Evolutionary conservation across 1,139 yeast species (phyloP).

Genomic region (Magnusiomyces ingens): DNA sequence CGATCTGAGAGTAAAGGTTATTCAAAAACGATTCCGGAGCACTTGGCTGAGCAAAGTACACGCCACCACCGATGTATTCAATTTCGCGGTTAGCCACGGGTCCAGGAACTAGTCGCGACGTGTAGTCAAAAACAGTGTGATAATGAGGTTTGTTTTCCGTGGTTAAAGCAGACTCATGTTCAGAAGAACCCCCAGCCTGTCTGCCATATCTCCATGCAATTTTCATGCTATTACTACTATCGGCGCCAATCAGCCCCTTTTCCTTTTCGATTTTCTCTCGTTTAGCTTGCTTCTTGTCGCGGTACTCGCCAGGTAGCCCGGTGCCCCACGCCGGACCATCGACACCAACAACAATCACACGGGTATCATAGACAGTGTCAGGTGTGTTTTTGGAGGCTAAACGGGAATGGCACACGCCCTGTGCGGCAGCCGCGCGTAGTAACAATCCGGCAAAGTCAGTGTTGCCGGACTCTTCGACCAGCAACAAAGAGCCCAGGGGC

Average conservation of each 20-base stretch:
- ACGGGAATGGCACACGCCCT: conserved; percentile 72
- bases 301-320: conserved; percentile 73
- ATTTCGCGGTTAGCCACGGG: conserved; percentile 54
- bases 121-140: conserved; percentile 45
- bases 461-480: conserved; percentile 79
- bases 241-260: conserved; percentile 60
- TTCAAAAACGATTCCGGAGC: conserved; percentile 3
- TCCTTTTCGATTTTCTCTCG: conserved; percentile 55
- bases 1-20: background rate
- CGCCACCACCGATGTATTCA: conserved; percentile 15
- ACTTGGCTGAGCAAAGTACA: conserved; percentile 2
- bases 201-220: conserved; percentile 48
- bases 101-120: conserved; percentile 59
- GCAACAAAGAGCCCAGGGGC: conserved; percentile 65
- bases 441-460: conserved; percentile 83
- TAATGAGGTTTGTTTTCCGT: conserved; percentile 11
- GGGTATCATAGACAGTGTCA: conserved; percentile 26
- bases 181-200: background rate
- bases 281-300: conserved; percentile 62
- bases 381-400: conserved; percentile 20
- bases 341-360: conserved; percentile 57
- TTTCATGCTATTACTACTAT: conserved; percentile 52
- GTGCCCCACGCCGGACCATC: conserved; percentile 52
- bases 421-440: conserved; percentile 65
- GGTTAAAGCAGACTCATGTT: background rate